Evolutionary conservation across 1,139 yeast species (phyloP), one percentile per base, ranked within the genome.

Genomic region (Debaryomyces coudertii): DNA sequence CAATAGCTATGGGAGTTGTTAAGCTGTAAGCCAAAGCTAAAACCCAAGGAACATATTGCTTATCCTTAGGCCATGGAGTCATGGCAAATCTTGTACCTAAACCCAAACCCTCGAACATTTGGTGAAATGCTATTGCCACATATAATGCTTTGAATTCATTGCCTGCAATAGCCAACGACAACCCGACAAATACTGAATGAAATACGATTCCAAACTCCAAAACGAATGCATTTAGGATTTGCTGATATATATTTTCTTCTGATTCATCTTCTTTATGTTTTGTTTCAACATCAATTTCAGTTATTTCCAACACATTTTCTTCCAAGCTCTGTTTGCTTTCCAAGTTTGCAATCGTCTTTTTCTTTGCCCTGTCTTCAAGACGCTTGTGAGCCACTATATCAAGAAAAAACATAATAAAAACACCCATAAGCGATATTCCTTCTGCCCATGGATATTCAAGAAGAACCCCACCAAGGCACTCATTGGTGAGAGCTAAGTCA

Each of bases 41-140:
- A 1, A 76, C 40, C 81, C 85, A 85, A 14, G 92, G 90, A 23
- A 83, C 74, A 53, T 56, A 65, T 46, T 63, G 57, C 58, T 66
- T 65, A 7, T 63, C 50, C 23, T 66, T 62, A 24, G 88, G 86
- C 90, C 93, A 88, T 30, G 77, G 71, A 4, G 88, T 82, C 20
- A 80, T 76, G 1, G 96, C 90, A 47, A 90, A 76, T 63, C 97
- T 80, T 6, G 96, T 80, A 44, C 97, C 97, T 57, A 90, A 76
- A 56, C 97, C 97, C 46, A 90, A 75, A 46, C 97, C 97, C 73
- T 90, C 97, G 64, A 90, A 90, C 71, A 87, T 78, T 69, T 90
- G 97, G 68, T 90, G 97, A 79, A 90, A 90, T 2, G 87, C 84
- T 45, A 90, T 66, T 14, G 90, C 97, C 55, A 86, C 78, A 66